These are phyloP conservation scores for Aplosporella prunicola DNA, from an alignment of 2,329 filamentous ascomycete species.

Conservation along the genomic window DNA sequence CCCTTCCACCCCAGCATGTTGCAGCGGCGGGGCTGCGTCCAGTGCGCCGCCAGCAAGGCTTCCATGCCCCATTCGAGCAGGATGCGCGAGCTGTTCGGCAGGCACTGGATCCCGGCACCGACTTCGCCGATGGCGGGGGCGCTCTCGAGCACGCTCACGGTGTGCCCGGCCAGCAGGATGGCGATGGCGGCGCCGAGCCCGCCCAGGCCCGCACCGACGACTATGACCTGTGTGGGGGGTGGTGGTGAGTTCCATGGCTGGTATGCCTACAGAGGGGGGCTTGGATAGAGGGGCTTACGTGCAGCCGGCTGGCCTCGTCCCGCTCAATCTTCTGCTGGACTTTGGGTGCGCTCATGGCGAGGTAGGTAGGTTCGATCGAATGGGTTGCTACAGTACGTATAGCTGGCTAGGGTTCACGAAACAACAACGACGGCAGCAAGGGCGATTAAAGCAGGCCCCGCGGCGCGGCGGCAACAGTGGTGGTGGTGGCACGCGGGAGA, in stretches of 20 bases:
- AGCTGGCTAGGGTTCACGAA: no score
- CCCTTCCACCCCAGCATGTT: constrained; percentile 49
- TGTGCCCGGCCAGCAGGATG: constrained; percentile 37
- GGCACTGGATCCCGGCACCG: constrained; percentile 44
- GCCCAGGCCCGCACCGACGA: constrained; percentile 49
- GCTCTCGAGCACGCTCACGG: constrained; percentile 40
- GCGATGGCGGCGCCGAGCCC: constrained; percentile 44
- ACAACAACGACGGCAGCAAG: no score
- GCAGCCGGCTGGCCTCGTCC: constrained; percentile 18
- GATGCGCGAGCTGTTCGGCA: constrained; percentile 40
- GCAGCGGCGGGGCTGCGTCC: constrained; percentile 30
- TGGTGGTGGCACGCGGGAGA: no score
- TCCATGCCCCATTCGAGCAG: constrained; percentile 43
- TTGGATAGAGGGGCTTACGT: constrained; percentile 15
- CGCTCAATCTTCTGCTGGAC: constrained; percentile 21
- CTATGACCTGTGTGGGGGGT: constrained; percentile 29
- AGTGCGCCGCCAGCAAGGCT: constrained; percentile 33
- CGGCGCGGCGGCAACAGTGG: no score
- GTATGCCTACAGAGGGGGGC: no score
- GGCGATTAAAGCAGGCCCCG: no score
- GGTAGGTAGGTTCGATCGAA: no score
- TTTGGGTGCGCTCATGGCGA: constrained; percentile 12
- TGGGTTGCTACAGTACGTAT: no score
- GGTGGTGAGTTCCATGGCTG: neutral
- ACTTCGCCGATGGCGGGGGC: constrained; percentile 40